These are phyloP conservation scores for Grifola frondosa DNA, from an alignment of 1,284 basidiomycete species.

Conservation along the genomic window DNA sequence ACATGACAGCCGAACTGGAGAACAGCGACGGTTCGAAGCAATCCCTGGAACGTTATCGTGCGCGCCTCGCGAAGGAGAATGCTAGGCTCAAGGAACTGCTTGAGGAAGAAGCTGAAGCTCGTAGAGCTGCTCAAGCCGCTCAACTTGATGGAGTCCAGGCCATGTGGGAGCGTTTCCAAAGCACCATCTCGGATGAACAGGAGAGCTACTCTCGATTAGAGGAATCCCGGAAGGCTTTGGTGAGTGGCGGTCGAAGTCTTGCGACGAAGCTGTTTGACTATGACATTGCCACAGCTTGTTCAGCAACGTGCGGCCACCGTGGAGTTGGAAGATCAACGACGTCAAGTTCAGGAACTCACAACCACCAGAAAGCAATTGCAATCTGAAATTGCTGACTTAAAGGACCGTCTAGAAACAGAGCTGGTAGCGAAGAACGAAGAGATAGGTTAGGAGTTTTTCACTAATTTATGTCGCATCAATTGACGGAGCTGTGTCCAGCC, in stretches of 20 bases:
- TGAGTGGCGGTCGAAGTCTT: slow-evolving; percentile 30
- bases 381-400: slow-evolving; percentile 53
- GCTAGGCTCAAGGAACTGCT: slow-evolving; percentile 52
- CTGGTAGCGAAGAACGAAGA: slow-evolving; percentile 56
- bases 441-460: slow-evolving; percentile 40
- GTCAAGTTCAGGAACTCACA: slow-evolving; percentile 58
- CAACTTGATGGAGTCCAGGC: slow-evolving; percentile 66
- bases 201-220: slow-evolving; percentile 64
- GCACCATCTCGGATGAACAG: slow-evolving; percentile 57
- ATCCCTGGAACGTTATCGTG: slow-evolving; percentile 58
- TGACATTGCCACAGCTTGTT: slow-evolving; percentile 44
- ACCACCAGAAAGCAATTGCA: slow-evolving; percentile 59
- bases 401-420: slow-evolving; percentile 57
- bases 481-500: slow-evolving; percentile 41
- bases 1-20: slow-evolving; percentile 64
- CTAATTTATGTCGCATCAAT: slow-evolving; percentile 1
- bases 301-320: slow-evolving; percentile 66
- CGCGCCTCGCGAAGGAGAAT: slow-evolving; percentile 61
- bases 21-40: slow-evolving; percentile 66
- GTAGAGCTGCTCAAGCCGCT: slow-evolving; percentile 55
- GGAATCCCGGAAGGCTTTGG: slow-evolving; percentile 71
- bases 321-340: slow-evolving; percentile 63
- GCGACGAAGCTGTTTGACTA: neutral
- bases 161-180: slow-evolving; percentile 71
- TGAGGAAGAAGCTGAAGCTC: slow-evolving; percentile 66